Evolutionary conservation across 371 early-diverging fungal species (phyloP), one percentile per base, ranked within the genome.

Genomic region (Amoeboradix gromovi): DNA sequence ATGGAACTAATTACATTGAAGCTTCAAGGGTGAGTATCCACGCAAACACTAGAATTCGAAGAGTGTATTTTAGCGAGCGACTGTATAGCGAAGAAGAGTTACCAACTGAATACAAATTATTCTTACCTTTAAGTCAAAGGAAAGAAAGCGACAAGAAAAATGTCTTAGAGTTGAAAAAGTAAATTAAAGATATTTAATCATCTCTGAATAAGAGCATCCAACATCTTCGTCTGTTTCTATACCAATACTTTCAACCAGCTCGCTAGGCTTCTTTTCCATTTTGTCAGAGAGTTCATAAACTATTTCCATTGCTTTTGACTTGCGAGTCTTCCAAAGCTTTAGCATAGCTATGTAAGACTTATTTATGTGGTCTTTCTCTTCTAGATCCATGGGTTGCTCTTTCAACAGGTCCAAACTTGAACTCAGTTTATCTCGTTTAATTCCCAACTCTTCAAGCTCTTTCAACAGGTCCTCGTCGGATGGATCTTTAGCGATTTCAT

Each of bases 1-100:
- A 90, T 75, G 91, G 91, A 29, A 89, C 92, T 29, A 82, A 84
- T 70, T 91, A 90, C 76, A 84, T 82, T 31, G 93, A 92, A 75
- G 90, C 90, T 0, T 78, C 82, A 48, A 80, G 92, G 31, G 86
- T 93, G 32, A 88, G 87, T 48, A 80, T 94, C 30, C 91, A 94
- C 76, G 92, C 95, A 69, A 93, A 86, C 75, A 88, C 89, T 72
- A 78, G 90, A 66, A 80, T 94, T 75, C 80, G 92, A 31, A 75
- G 91, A 17, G 81, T 94, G 70, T 89, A 88, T 77, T 94, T 94
- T 73, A 84, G 91, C 0, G 94, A 94, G 76, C 78, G 87, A 31
- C 74, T 91, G 30, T 86, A 88, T 73, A 79, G 87, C 17, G 95
- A 94, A 78, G 91, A 89, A 71, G 88, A 91, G 73, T 77, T 94